Percentiles rank a stretch among this genome's conserved stretches.
Conservation (phyloP, 306 rosid species). For the Gynostemma pentaphyllum region DNA sequence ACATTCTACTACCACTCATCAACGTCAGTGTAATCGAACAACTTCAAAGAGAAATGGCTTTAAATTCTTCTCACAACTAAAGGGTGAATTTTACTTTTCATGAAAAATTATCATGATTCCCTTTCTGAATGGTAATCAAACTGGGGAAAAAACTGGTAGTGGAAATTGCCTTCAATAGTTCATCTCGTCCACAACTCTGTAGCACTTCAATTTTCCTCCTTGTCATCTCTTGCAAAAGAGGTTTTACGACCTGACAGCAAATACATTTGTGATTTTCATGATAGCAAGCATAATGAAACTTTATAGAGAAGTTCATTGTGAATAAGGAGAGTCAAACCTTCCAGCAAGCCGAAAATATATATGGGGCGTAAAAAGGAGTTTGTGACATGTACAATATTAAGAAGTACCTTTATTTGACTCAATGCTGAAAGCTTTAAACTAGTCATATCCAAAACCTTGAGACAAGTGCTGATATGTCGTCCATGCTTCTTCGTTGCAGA, state of each 20-base stretch:
- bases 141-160: neutral
- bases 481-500: slow-evolving; percentile 58
- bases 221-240: slow-evolving; percentile 95
- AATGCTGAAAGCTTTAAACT: slow-evolving; percentile 81
- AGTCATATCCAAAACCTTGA: slow-evolving; percentile 92
- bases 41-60: neutral
- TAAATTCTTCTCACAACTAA: neutral
- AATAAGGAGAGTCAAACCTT: slow-evolving; percentile 38
- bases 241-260: slow-evolving; percentile 64
- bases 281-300: slow-evolving; percentile 1
- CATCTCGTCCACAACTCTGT: slow-evolving; percentile 83
- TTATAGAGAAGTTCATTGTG: slow-evolving; percentile 1
- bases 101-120: no score
- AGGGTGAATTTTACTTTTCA: no score
- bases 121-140: neutral
- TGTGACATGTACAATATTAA: neutral
- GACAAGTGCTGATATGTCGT: slow-evolving; percentile 61
- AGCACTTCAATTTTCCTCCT: slow-evolving; percentile 79
- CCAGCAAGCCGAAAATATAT: slow-evolving; percentile 96
- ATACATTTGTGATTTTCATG: neutral
- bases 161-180: slow-evolving; percentile 54
- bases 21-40: neutral
- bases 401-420: slow-evolving; percentile 67
- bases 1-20: neutral
- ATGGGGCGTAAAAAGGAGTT: slow-evolving; percentile 35